phyloP scores from a whole-genome alignment of 2,329 filamentous ascomycete genomes.

The Macrophomina phaseolina region DNA sequence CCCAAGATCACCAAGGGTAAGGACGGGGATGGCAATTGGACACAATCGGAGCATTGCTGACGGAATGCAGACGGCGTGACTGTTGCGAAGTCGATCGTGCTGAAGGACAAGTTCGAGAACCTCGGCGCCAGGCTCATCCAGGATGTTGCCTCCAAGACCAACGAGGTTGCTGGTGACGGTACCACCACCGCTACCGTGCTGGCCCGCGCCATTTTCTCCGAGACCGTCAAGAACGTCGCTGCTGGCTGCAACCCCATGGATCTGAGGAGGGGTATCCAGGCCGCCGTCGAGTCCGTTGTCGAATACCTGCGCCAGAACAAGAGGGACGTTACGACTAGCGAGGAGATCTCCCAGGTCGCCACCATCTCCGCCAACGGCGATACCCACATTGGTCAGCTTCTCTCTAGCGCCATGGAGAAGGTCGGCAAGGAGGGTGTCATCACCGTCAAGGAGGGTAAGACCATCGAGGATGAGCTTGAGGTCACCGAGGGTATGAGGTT shows the following conservation, averaged over 20 bases:
- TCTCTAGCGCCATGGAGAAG: slow-evolving; percentile 99
- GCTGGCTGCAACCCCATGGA: slow-evolving; percentile 99
- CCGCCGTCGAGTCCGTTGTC: slow-evolving; percentile 92
- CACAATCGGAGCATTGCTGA: slow-evolving; percentile 32
- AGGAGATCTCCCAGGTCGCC: slow-evolving; percentile 96
- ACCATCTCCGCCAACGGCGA: slow-evolving; percentile 99
- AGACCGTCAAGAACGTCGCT: slow-evolving; percentile 99
- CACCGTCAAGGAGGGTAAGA: slow-evolving; percentile 99
- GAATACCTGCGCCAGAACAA: slow-evolving; percentile 95
- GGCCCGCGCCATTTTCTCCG: slow-evolving; percentile 97
- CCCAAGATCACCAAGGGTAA: slow-evolving; percentile 99
- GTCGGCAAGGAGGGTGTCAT: slow-evolving; percentile 99
- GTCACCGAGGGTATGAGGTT: slow-evolving; percentile 99
- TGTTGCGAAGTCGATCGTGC: slow-evolving; percentile 76
- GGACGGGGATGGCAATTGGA: slow-evolving; percentile 33
- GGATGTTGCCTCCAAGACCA: slow-evolving; percentile 99
- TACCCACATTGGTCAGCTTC: slow-evolving; percentile 90
- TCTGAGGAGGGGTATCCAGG: slow-evolving; percentile 93
- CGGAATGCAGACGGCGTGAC: slow-evolving; percentile 55
- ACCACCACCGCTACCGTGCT: slow-evolving; percentile 98
- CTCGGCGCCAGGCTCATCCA: slow-evolving; percentile 94
- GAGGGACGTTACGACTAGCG: slow-evolving; percentile 96
- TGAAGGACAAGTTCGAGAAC: slow-evolving; percentile 99
- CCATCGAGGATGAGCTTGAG: slow-evolving; percentile 95
- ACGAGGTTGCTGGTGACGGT: slow-evolving; percentile 97